Percentiles rank a stretch among this genome's conserved stretches.
phyloP scores from a whole-genome alignment of 140 eudicot genomes.

The Stevia rebaudiana region DNA sequence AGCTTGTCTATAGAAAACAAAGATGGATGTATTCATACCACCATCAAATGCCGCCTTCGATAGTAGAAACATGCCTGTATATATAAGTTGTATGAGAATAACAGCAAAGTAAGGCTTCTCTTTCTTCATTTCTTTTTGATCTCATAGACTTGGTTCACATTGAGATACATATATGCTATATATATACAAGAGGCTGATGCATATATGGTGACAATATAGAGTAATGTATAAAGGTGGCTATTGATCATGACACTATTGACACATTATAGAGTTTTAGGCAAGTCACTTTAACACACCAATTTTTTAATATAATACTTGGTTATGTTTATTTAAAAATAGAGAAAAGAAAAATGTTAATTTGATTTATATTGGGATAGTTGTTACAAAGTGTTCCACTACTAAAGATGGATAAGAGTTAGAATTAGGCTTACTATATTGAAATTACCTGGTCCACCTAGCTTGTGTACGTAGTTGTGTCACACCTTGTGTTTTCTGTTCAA shows the following conservation, averaged over 20 bases:
- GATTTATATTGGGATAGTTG: background rate
- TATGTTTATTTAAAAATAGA: too few relatives aligned
- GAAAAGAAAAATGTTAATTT: background rate
- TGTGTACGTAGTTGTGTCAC: too few relatives aligned
- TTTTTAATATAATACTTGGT: background rate
- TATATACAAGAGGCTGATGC: slow-evolving; percentile 16
- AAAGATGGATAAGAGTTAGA: too few relatives aligned
- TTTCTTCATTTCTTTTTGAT: slow-evolving; percentile 21
- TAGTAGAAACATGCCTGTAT: slow-evolving; percentile 66
- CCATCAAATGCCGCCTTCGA: slow-evolving; percentile 64
- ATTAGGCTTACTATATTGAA: too few relatives aligned
- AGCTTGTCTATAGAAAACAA: slow-evolving; percentile 77
- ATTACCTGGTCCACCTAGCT: too few relatives aligned
- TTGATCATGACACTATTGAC: background rate
- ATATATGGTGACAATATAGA: background rate
- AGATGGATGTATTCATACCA: slow-evolving; percentile 68
- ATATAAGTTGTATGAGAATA: slow-evolving; percentile 42
- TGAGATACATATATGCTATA: background rate
- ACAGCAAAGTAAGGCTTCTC: slow-evolving; percentile 35
- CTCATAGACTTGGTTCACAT: background rate
- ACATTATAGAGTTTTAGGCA: background rate
- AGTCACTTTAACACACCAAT: background rate
- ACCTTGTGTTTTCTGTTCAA: too few relatives aligned
- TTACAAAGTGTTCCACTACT: background rate
- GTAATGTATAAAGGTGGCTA: background rate